A percentile compares a stretch with the other conserved stretches of the same genome.
Evolutionary conservation across 1,284 basidiomycete species (phyloP).

Genomic region (Ustilago nuda): DNA sequence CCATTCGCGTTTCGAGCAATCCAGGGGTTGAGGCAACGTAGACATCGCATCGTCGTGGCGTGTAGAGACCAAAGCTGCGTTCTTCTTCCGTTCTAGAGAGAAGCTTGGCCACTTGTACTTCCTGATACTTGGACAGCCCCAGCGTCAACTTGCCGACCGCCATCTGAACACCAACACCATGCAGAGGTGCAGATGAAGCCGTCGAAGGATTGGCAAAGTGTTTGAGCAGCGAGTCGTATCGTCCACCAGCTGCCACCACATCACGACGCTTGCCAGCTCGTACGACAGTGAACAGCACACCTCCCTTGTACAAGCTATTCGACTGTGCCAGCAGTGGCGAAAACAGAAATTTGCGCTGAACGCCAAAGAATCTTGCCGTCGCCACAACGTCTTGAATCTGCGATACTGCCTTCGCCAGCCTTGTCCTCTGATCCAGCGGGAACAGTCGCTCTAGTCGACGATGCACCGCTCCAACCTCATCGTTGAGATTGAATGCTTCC

Average conservation of each 20-base stretch:
- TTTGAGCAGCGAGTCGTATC: slow-evolving; percentile 81
- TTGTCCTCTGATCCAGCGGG: slow-evolving; percentile 49
- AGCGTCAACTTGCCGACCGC: slow-evolving; percentile 82
- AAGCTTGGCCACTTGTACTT: slow-evolving; percentile 78
- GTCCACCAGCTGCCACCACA: slow-evolving; percentile 80
- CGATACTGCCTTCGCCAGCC: slow-evolving; percentile 69
- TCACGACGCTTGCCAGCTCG: slow-evolving; percentile 76
- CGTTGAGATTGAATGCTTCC: slow-evolving; percentile 57
- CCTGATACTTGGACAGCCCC: slow-evolving; percentile 75
- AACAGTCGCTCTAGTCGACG: slow-evolving; percentile 53
- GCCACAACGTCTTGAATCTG: slow-evolving; percentile 78
- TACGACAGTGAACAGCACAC: slow-evolving; percentile 80
- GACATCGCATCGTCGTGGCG: slow-evolving; percentile 81
- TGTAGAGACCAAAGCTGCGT: slow-evolving; percentile 86
- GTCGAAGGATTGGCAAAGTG: slow-evolving; percentile 74
- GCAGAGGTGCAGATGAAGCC: slow-evolving; percentile 69
- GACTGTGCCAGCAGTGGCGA: slow-evolving; percentile 76
- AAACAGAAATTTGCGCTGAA: slow-evolving; percentile 76
- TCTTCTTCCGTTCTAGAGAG: slow-evolving; percentile 77
- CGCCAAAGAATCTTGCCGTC: slow-evolving; percentile 76
- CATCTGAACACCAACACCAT: slow-evolving; percentile 81
- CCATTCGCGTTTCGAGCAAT: slow-evolving; percentile 79
- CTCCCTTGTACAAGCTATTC: slow-evolving; percentile 78
- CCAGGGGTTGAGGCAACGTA: slow-evolving; percentile 81
- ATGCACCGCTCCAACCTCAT: slow-evolving; percentile 55